phyloP scores from a whole-genome alignment of 352 stramenopile species.

The Pythium apleroticum region DNA sequence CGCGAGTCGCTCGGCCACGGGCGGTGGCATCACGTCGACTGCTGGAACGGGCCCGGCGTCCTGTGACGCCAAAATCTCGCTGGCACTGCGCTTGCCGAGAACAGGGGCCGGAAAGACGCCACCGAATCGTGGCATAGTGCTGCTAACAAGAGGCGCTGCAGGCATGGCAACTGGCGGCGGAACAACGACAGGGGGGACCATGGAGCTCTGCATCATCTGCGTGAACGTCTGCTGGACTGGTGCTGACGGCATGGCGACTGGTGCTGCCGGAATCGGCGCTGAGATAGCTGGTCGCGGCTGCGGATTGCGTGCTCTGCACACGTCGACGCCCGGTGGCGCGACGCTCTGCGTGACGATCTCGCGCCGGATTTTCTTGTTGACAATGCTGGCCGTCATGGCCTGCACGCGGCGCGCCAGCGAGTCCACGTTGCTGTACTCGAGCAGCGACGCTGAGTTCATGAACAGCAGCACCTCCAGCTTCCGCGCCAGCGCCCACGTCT shows the following conservation, averaged over 20 bases:
- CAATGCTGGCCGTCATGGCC: constrained; percentile 72
- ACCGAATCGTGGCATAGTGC: background rate
- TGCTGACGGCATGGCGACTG: background rate
- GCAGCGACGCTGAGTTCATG: constrained; percentile 75
- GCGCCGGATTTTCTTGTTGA: constrained; percentile 85
- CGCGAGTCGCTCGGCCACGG: background rate
- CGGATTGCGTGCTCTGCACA: background rate
- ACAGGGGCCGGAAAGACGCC: background rate
- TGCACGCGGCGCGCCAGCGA: constrained; percentile 77
- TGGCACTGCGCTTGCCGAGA: constrained; percentile 14
- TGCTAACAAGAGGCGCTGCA: background rate
- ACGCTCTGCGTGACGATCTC: constrained; percentile 28
- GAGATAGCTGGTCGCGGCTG: background rate
- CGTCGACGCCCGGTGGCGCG: background rate
- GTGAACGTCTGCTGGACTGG: constrained; percentile 14
- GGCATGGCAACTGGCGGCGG: background rate
- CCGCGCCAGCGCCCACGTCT: constrained; percentile 71
- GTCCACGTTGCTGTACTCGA: constrained; percentile 82
- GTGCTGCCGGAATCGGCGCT: background rate
- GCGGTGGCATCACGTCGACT: background rate
- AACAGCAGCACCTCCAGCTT: constrained; percentile 86
- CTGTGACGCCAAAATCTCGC: constrained; percentile 5
- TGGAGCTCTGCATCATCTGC: constrained; percentile 23
- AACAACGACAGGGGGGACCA: background rate
- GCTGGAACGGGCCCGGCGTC: background rate